Conservation (phyloP, 305 asterid species). For the Euphrasia arctica region DNA sequence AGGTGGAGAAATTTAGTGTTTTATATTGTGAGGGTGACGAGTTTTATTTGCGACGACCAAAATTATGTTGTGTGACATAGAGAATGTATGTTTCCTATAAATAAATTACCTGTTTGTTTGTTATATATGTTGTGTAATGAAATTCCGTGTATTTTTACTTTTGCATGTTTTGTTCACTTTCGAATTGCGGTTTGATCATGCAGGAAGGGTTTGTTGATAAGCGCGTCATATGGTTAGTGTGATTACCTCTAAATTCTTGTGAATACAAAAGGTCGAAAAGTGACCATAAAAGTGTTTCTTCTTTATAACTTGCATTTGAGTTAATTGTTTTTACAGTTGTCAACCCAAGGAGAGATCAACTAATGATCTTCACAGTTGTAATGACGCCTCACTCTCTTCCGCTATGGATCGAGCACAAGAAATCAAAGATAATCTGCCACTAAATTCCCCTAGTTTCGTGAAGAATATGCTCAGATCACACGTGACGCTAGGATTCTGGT, state of each 20-base stretch:
- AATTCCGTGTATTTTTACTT: background rate
- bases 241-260: conserved; percentile 3
- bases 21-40: too few species aligned
- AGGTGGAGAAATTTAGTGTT: too few species aligned
- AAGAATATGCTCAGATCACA: conserved; percentile 60
- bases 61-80: too few species aligned
- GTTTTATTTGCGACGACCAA: too few species aligned
- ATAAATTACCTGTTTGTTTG: too few species aligned
- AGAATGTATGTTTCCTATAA: too few species aligned
- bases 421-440: conserved; percentile 39
- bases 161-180: background rate
- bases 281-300: background rate
- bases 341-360: conserved; percentile 19
- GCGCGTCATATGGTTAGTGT: conserved; percentile 34
- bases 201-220: conserved; percentile 29
- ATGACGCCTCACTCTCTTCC: conserved; percentile 24
- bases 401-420: conserved; percentile 41
- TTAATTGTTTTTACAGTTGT: conserved; percentile 15
- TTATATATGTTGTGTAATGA: too few species aligned
- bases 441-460: conserved; percentile 38
- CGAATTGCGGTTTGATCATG: background rate
- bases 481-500: conserved; percentile 60
- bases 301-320: conserved; percentile 1
- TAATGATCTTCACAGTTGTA: background rate
- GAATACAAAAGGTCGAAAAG: background rate